A percentile compares a stretch with the other conserved stretches of the same genome.
Conservation (phyloP, 306 rosid genomes). For the Citrullus mucosospermus region DNA sequence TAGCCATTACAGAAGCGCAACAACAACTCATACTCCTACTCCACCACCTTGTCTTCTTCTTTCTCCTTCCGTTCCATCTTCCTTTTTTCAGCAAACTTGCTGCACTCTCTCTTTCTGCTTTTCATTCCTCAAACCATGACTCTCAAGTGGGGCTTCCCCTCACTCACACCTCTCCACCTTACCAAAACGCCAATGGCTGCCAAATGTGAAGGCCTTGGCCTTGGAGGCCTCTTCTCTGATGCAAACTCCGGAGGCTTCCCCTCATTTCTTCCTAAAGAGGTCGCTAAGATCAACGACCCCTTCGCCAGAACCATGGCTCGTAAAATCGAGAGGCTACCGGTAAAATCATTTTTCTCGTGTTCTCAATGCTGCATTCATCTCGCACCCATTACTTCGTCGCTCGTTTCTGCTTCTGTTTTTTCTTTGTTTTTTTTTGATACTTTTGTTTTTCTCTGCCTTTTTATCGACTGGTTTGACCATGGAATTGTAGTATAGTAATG, state of each 20-base stretch:
- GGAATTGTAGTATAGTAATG: background rate
- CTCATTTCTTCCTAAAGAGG: slow-evolving; percentile 63
- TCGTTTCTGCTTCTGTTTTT: background rate
- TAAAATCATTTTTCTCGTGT: background rate
- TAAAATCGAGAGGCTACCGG: slow-evolving; percentile 71
- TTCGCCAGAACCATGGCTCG: slow-evolving; percentile 55
- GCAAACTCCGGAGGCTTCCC: slow-evolving; percentile 27
- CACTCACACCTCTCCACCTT: background rate
- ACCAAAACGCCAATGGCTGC: background rate
- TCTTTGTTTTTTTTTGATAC: background rate
- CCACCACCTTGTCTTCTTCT: background rate
- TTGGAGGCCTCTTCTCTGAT: background rate
- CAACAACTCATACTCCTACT: background rate
- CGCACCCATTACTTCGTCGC: background rate
- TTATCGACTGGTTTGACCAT: background rate
- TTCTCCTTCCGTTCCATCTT: background rate
- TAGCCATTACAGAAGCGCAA: too few species aligned
- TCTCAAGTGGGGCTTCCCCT: background rate
- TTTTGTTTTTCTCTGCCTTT: background rate
- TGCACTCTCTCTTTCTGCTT: background rate
- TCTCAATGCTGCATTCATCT: background rate
- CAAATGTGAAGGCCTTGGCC: slow-evolving; percentile 9
- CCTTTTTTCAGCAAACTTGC: background rate
- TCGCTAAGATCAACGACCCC: slow-evolving; percentile 48
- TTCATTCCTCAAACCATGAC: background rate